phyloP scores from a whole-genome alignment of 345 rosid species.

The Excoecaria cochinchinensis region DNA sequence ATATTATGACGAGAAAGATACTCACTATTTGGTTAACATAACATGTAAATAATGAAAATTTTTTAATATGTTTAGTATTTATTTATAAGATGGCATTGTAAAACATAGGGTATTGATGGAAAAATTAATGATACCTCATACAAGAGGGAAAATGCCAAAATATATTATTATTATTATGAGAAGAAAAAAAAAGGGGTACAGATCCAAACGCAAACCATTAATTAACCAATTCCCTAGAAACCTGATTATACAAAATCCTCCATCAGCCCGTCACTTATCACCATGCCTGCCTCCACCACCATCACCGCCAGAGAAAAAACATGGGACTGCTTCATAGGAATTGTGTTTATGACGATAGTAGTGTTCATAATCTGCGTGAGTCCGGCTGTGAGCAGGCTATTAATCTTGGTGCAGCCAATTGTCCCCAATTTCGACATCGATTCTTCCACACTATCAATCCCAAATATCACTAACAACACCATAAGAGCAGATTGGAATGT shows the following conservation, averaged over 20 bases:
- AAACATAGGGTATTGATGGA: no score
- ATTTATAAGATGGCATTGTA: no score
- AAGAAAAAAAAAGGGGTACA: no score
- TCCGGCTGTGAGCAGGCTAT: neutral
- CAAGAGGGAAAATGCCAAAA: no score
- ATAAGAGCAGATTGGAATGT: neutral
- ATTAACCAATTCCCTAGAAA: neutral
- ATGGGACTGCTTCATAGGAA: constrained; percentile 6
- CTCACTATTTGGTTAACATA: no score
- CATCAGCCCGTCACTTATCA: neutral
- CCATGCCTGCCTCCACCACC: neutral
- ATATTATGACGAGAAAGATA: no score
- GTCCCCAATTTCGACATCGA: constrained; percentile 1
- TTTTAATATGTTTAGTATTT: no score
- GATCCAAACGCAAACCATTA: neutral
- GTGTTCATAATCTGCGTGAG: neutral
- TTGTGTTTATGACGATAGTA: neutral
- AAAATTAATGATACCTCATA: no score
- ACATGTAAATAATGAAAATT: no score
- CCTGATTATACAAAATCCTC: neutral
- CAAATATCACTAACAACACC: neutral
- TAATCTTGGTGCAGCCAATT: constrained; percentile 11
- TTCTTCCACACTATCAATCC: constrained; percentile 6
- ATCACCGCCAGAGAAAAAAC: neutral
- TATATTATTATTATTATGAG: neutral